phyloP scores from a whole-genome alignment of 2,329 filamentous ascomycete genomes.

The Colletotrichum eremochloae region DNA sequence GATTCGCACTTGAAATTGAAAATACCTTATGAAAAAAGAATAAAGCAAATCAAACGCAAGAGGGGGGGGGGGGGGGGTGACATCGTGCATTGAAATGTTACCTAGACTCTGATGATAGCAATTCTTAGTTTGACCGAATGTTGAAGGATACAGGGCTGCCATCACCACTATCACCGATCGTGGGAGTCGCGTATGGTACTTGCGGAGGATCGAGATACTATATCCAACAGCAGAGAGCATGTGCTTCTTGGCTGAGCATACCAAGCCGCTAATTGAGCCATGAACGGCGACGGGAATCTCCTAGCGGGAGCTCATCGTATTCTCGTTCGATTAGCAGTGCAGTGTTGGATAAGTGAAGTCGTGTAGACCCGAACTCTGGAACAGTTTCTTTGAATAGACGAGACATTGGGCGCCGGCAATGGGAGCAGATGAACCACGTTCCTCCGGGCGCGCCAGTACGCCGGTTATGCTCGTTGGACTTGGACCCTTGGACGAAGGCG shows the following conservation, averaged over 20 bases:
- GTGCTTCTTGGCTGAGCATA: not conserved
- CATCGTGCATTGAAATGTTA: not conserved
- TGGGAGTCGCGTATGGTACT: not conserved
- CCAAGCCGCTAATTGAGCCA: not conserved
- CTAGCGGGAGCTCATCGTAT: conserved; percentile 1
- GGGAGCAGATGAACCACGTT: not conserved
- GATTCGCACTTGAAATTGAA: not conserved
- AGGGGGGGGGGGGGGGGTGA: not conserved
- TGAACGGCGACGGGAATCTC: not conserved
- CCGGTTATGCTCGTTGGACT: not conserved
- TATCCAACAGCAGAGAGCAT: not conserved
- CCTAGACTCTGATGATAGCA: not conserved
- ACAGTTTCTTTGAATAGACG: conserved; percentile 21
- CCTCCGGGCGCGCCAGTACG: not conserved
- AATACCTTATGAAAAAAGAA: no score
- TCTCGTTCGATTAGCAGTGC: conserved; percentile 2
- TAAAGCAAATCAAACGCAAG: no score
- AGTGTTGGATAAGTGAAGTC: not conserved
- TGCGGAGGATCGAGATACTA: not conserved
- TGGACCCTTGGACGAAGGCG: not conserved
- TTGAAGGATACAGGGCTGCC: no score
- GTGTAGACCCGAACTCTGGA: not conserved
- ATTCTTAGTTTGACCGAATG: not conserved
- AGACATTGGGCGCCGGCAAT: not conserved
- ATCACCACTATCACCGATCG: not conserved